Evolutionary conservation across 2,329 filamentous ascomycete species (phyloP).

Genomic region (Pseudogymnoascus sp.): DNA sequence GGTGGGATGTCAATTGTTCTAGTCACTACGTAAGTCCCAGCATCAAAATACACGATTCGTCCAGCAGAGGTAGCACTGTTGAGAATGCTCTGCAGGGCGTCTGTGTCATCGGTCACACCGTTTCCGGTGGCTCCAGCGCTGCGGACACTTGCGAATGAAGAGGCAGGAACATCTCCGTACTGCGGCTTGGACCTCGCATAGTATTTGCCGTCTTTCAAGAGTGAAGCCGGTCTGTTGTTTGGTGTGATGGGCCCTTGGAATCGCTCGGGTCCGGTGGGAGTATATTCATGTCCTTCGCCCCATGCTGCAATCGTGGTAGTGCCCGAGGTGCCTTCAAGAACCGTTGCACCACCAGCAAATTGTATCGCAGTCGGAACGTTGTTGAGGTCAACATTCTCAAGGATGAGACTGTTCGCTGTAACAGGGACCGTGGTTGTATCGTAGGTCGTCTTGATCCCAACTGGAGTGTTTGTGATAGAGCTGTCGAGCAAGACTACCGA

Average conservation of each 20-base stretch:
- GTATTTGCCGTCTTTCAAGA: slow-evolving; percentile 40
- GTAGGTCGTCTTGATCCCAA: slow-evolving; percentile 43
- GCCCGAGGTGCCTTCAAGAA: slow-evolving; percentile 55
- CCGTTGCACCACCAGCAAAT: slow-evolving; percentile 42
- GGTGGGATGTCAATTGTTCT: slow-evolving; percentile 39
- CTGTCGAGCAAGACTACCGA: slow-evolving; percentile 50
- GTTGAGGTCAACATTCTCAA: slow-evolving; percentile 80
- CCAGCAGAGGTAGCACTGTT: slow-evolving; percentile 38
- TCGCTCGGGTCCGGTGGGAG: slow-evolving; percentile 34
- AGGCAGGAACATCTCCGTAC: slow-evolving; percentile 34
- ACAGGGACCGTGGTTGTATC: slow-evolving; percentile 42
- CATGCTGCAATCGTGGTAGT: slow-evolving; percentile 60
- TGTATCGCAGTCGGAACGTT: slow-evolving; percentile 56
- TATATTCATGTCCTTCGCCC: slow-evolving; percentile 70
- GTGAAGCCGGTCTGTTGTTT: slow-evolving; percentile 33
- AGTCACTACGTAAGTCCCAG: slow-evolving; percentile 45
- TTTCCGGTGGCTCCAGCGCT: slow-evolving; percentile 42
- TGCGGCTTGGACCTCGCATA: slow-evolving; percentile 47
- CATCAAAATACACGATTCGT: slow-evolving; percentile 48
- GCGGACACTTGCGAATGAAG: slow-evolving; percentile 37
- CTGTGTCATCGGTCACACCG: slow-evolving; percentile 50
- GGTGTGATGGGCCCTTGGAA: slow-evolving; percentile 35
- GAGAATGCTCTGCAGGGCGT: slow-evolving; percentile 49
- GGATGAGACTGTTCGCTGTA: slow-evolving; percentile 68
- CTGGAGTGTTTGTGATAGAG: slow-evolving; percentile 39